Evolutionary conservation across 805 yeast species (phyloP).

Genomic region (Candida gorgasii): DNA sequence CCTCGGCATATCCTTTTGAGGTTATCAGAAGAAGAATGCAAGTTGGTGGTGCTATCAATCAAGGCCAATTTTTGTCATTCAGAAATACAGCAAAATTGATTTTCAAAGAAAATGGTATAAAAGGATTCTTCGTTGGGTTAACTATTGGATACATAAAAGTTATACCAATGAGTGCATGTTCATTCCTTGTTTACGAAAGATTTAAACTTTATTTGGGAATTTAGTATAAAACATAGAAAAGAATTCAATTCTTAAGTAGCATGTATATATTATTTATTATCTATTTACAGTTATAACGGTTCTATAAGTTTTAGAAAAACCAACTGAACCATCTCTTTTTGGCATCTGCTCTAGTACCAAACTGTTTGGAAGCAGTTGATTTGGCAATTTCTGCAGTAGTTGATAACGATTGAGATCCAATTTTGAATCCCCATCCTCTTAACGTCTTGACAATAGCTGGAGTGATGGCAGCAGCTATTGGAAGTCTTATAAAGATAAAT

Average conservation of each 20-base stretch:
- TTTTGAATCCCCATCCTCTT: conserved; percentile 76
- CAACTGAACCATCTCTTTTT: conserved; percentile 60
- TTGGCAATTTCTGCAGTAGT: conserved; percentile 38
- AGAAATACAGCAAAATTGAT: conserved; percentile 58
- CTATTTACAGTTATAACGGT: neutral
- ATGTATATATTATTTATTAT: conserved; percentile 4
- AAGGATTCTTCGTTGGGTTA: conserved; percentile 92
- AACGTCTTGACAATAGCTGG: conserved; percentile 71
- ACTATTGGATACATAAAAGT: conserved; percentile 95
- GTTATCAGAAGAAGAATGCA: conserved; percentile 94
- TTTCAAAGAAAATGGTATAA: conserved; percentile 70
- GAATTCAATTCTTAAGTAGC: conserved; percentile 9
- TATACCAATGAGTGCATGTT: conserved; percentile 95
- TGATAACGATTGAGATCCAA: conserved; percentile 54
- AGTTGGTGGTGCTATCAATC: conserved; percentile 77
- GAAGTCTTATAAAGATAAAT: conserved; percentile 78
- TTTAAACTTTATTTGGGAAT: conserved; percentile 72
- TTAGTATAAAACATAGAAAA: conserved; percentile 1
- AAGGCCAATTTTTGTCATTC: conserved; percentile 58
- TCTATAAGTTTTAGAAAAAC: conserved; percentile 45
- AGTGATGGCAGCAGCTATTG: conserved; percentile 88
- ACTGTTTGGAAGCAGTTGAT: conserved; percentile 42
- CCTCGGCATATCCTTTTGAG: conserved; percentile 96
- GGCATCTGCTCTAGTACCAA: conserved; percentile 54
- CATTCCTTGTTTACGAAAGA: conserved; percentile 91